Evolutionary conservation across 768 basidiomycete genomes (phyloP).

Genomic region (Tricholoma flavovirens): DNA sequence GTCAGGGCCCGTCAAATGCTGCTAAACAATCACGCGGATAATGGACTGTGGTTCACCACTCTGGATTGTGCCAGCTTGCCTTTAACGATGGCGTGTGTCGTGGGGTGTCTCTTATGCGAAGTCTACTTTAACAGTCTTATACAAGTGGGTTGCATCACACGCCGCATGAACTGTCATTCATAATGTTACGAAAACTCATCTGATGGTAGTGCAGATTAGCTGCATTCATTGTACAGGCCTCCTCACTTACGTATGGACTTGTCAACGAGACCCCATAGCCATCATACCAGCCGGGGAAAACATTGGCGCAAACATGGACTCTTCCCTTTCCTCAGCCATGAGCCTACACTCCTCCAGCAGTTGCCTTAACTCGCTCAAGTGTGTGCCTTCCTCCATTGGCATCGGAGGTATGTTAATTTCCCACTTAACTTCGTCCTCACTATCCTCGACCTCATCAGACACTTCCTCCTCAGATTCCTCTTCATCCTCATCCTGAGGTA

Average conservation of each 20-base stretch:
- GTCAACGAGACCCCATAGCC: not conserved
- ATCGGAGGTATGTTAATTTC: slow-evolving; percentile 23
- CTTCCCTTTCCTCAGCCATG: slow-evolving; percentile 41
- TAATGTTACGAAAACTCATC: not conserved
- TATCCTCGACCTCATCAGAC: slow-evolving; percentile 24
- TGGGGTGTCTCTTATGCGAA: too few species aligned
- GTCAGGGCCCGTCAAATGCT: too few species aligned
- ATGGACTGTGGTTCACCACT: too few species aligned
- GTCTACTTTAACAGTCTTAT: too few species aligned
- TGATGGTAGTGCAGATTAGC: not conserved
- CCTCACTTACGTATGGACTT: not conserved
- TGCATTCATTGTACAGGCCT: not conserved
- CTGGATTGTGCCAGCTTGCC: too few species aligned
- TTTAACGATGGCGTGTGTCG: too few species aligned
- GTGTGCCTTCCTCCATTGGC: slow-evolving; percentile 20
- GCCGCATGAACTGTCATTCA: not conserved
- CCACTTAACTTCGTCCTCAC: slow-evolving; percentile 26
- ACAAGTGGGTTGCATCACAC: too few species aligned
- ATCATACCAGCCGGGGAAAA: slow-evolving; percentile 3
- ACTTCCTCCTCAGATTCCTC: slow-evolving; percentile 13
- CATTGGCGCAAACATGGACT: slow-evolving; percentile 27
- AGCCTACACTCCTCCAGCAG: slow-evolving; percentile 52
- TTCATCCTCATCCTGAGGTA: slow-evolving; percentile 32
- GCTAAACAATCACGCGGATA: too few species aligned
- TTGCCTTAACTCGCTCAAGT: slow-evolving; percentile 43